Evolutionary conservation across 345 rosid species (phyloP), one percentile per base, ranked within the genome.

Genomic region (Syzygium aqueum): DNA sequence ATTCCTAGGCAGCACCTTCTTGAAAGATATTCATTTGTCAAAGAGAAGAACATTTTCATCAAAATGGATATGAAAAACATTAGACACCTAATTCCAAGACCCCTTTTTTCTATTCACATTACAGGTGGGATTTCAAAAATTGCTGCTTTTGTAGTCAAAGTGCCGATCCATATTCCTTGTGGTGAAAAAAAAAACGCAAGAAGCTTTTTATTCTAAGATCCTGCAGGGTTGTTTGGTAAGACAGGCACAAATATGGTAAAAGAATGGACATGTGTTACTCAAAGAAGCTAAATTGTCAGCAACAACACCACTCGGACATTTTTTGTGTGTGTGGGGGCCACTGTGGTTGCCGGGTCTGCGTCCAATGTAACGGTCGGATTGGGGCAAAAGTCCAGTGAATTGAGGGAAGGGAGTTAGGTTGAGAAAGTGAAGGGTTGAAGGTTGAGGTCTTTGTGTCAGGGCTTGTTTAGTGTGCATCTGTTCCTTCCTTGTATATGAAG

Each of bases 321-420:
- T 28, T 84, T 50, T 28, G 0, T 8, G 73, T 15, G 54, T 73
- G 89, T 86, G 91, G 93, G 92, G 87, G 27, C 67, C 67, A 11
- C 15, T 54, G 50, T 33, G 86, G 94, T 91, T 92, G 90, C 89
- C 30, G 86, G 87, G 92, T 90, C 90, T 51, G 86, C 88, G 54
- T 94, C 95, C 85, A 88, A 86, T 86, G 91, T 89, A 92, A 93
- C 95, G 95, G 94, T 92, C 89, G 88, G 86, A 93, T 86, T 23
- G 86, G 73, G 53, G 84, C 56, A 53, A 86, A 91, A 87, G 92
- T 88, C 90, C 91, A 91, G 84, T 87, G 92, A 91, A 87, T 25
- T n/a, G 23, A 67, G 84, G 73, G 28, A 30, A 87, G 84, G 63
- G 90, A 85, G 93, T 91, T 92, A 90, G 95, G 94, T 93, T 53